Evolutionary conservation across 2,329 filamentous ascomycete genomes (phyloP).

Genomic region (Rutstroemia sp.): DNA sequence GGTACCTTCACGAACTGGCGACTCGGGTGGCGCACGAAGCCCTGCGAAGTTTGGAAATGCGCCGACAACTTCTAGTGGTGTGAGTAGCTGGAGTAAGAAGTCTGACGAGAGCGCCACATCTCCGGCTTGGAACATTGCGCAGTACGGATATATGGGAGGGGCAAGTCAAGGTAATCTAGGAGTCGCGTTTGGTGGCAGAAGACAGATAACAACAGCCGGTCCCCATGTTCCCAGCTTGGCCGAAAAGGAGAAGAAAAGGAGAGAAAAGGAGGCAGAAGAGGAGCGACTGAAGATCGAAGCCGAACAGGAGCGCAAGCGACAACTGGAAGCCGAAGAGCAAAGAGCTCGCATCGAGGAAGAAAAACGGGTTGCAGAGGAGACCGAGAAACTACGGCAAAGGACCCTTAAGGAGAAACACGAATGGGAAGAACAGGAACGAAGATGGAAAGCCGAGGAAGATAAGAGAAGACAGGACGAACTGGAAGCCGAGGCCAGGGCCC

Average conservation of each 20-base stretch:
- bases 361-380: slow-evolving; percentile 58
- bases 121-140: slow-evolving; percentile 96
- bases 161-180: slow-evolving; percentile 94
- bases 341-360: slow-evolving; percentile 56
- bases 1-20: slow-evolving; percentile 27
- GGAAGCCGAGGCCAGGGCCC: slow-evolving; percentile 60
- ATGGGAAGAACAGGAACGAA: slow-evolving; percentile 70
- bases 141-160: slow-evolving; percentile 97
- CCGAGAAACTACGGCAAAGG: slow-evolving; percentile 47
- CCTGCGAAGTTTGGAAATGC: slow-evolving; percentile 49
- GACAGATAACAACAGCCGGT: slow-evolving; percentile 82
- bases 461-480: slow-evolving; percentile 63
- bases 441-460: slow-evolving; percentile 73
- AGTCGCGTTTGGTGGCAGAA: slow-evolving; percentile 81
- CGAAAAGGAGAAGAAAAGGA: slow-evolving; percentile 69
- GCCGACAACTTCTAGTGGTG: slow-evolving; percentile 43
- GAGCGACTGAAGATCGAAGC: slow-evolving; percentile 49
- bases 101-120: slow-evolving; percentile 72
- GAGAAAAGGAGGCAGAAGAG: slow-evolving; percentile 49
- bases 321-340: slow-evolving; percentile 50
- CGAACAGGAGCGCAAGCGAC: slow-evolving; percentile 44
- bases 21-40: slow-evolving; percentile 47
- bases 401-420: slow-evolving; percentile 61
- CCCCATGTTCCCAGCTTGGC: slow-evolving; percentile 74
- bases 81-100: slow-evolving; percentile 88